Conservation (phyloP, 2,329 filamentous ascomycete genomes). For the Emergomyces orientalis region DNA sequence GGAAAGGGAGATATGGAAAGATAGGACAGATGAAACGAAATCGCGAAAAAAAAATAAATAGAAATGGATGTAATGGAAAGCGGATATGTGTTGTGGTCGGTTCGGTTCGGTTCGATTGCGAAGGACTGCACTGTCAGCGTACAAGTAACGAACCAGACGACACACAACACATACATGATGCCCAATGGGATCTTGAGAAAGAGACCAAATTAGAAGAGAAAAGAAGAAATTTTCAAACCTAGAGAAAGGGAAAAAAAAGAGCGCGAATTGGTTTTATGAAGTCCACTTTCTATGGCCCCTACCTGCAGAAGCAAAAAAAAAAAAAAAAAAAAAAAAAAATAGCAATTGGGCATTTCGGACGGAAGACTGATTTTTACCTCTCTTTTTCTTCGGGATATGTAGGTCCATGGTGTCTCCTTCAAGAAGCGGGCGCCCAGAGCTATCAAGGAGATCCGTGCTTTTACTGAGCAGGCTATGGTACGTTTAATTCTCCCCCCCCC, state of each 20-base stretch:
- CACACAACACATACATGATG: slow-evolving; percentile 7
- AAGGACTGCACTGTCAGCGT: too few relatives aligned
- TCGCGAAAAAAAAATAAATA: not conserved
- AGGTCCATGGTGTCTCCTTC: slow-evolving; percentile 97
- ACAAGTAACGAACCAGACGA: not conserved
- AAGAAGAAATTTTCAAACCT: slow-evolving; percentile 9
- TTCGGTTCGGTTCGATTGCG: not conserved
- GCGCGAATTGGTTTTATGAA: slow-evolving; percentile 58
- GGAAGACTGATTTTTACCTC: slow-evolving; percentile 55
- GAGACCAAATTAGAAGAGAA: slow-evolving; percentile 4
- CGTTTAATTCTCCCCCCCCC: slow-evolving; percentile 32
- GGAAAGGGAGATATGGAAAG: not conserved
- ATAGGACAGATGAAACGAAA: not conserved
- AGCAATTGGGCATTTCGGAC: slow-evolving; percentile 42
- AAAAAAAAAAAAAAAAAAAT: slow-evolving; percentile 9
- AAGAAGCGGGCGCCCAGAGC: slow-evolving; percentile 98
- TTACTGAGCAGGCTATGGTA: slow-evolving; percentile 94
- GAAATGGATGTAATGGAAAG: not conserved
- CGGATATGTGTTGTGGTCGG: slow-evolving; percentile 5
- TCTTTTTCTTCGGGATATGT: slow-evolving; percentile 30
- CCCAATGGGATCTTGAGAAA: not conserved
- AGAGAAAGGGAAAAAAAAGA: slow-evolving; percentile 26
- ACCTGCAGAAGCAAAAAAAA: slow-evolving; percentile 10
- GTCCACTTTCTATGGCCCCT: slow-evolving; percentile 52
- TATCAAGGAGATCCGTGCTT: slow-evolving; percentile 99